Base-by-base conservation (phyloP, 2,329 filamentous ascomycete genomes). In the Bipolaris cookei region DNA sequence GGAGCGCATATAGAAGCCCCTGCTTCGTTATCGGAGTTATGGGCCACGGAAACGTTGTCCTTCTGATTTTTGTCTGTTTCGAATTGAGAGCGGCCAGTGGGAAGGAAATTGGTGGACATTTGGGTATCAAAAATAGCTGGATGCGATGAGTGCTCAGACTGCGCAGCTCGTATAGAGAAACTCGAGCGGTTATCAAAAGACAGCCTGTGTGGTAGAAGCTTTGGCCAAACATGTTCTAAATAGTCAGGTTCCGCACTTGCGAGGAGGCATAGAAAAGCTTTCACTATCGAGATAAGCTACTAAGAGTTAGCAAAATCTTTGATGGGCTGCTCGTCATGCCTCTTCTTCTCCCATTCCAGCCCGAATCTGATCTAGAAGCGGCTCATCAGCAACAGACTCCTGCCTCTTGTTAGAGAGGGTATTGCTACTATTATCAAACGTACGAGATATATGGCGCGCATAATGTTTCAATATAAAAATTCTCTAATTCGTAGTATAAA, bases 141-240 rank as follows among this genome's bases (percentile, higher is more conserved):
- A 48, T 54, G 25, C 30, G 18, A 54, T 28, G 4, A 28, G 44
- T 37, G 44, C 44, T 54, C n/a, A 54, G 51, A 53, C 28, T 53
- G 13, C 37, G 16, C 21, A 30, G 42, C 50, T 53, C 28, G 23
- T 41, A 32, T 50, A 55, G 39, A 50, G 32, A 45, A 38, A 50
- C 18, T 39, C 32, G 8, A 56, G 54, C 48, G 7, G 16, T 20
- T 28, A 51, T 51, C n/a, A 14, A 51, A 56, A 42, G 38, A 58
- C 18, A 58, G 55, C 50, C 44, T 58, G 21, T 58, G 32, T 58
- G 20, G 55, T 58, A 58, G 37, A 28, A 54, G 51, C 51, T 54
- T 48, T 54, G n/a, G 51, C 43, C 20, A n/a, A 28, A 54, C 10
- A 48, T 54, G 35, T 47, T 54, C 37, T 54, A 54, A 44, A 48